Percentiles rank a stretch among this genome's conserved stretches.
phyloP scores from a whole-genome alignment of 2,329 filamentous ascomycete species.

The Aurifilum marmelostoma region DNA sequence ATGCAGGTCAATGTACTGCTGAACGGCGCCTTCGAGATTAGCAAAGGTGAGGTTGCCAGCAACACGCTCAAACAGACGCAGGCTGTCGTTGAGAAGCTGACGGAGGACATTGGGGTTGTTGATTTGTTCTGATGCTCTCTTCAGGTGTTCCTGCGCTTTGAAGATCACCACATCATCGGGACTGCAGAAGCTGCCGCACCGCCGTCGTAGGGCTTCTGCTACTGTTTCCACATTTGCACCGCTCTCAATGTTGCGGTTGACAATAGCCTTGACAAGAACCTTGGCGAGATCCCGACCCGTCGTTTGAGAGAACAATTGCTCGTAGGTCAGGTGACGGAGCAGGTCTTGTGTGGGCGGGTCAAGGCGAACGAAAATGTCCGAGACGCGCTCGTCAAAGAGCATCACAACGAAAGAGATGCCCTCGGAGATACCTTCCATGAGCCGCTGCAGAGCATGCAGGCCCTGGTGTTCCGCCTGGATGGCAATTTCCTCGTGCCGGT shows the following conservation, averaged over 20 bases:
- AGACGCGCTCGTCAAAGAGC: slow-evolving; percentile 89
- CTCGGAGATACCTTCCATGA: slow-evolving; percentile 91
- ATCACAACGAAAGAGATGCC: slow-evolving; percentile 96
- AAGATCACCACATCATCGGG: slow-evolving; percentile 97
- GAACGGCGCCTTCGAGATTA: slow-evolving; percentile 76
- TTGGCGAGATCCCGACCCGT: slow-evolving; percentile 89
- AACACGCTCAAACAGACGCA: slow-evolving; percentile 86
- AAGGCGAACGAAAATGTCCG: slow-evolving; percentile 81
- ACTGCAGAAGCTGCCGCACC: slow-evolving; percentile 97
- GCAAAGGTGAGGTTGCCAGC: slow-evolving; percentile 79
- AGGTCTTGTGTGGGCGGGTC: slow-evolving; percentile 70
- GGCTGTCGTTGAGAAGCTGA: slow-evolving; percentile 82
- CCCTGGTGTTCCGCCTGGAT: slow-evolving; percentile 94
- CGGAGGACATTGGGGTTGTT: slow-evolving; percentile 76
- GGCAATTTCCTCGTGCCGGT: slow-evolving; percentile 87
- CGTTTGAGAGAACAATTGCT: slow-evolving; percentile 79
- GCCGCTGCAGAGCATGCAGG: slow-evolving; percentile 79
- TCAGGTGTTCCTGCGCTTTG: slow-evolving; percentile 94
- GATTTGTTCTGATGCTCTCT: slow-evolving; percentile 80
- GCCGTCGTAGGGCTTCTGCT: slow-evolving; percentile 86
- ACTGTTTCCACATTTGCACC: slow-evolving; percentile 98
- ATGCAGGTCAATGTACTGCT: slow-evolving; percentile 77
- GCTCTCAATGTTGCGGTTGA: slow-evolving; percentile 95
- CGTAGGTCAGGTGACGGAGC: slow-evolving; percentile 80
- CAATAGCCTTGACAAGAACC: slow-evolving; percentile 93